Evolutionary conservation across 2,329 filamentous ascomycete species (phyloP).

Genomic region (Dryadomyces quercivorus): DNA sequence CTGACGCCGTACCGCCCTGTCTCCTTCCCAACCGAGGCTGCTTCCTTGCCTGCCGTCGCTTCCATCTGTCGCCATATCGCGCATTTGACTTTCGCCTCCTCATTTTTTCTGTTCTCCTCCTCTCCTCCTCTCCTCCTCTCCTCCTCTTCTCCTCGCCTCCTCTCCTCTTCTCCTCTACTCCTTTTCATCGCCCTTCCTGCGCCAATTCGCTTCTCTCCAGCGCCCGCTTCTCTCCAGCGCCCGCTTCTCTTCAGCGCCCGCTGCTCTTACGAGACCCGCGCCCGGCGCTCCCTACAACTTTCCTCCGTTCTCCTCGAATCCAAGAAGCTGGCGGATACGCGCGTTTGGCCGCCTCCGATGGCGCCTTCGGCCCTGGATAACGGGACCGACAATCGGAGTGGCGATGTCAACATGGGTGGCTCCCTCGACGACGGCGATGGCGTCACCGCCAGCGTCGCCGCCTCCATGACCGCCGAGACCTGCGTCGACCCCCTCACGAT

Average conservation of each 20-base stretch:
- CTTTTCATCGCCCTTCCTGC: not conserved
- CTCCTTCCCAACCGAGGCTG: too few relatives aligned
- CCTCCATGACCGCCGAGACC: conserved; percentile 18
- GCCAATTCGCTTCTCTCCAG: not conserved
- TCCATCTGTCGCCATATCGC: too few relatives aligned
- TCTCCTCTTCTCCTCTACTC: not conserved
- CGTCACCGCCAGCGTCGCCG: conserved; percentile 16
- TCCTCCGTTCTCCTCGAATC: not conserved
- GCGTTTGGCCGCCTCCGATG: conserved; percentile 15
- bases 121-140: not conserved
- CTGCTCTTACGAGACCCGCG: not conserved
- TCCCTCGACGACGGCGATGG: conserved; percentile 17
- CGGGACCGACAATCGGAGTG: conserved; percentile 19
- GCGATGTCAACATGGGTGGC: conserved; percentile 14
- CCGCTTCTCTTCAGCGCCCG: not conserved
- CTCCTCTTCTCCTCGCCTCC: not conserved
- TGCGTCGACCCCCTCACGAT: conserved; percentile 33
- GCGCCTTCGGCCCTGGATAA: conserved; percentile 24
- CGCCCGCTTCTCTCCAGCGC: not conserved
- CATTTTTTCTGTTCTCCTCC: not conserved
- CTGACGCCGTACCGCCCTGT: too few relatives aligned
- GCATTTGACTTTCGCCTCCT: not conserved
- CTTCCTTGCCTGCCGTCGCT: too few relatives aligned
- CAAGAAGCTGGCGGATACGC: conserved; percentile 5
- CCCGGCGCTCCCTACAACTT: not conserved